A percentile compares a stretch with the other conserved stretches of the same genome.
Conservation (phyloP, 2,329 filamentous ascomycete species). For the Lizonia empirigonia region DNA sequence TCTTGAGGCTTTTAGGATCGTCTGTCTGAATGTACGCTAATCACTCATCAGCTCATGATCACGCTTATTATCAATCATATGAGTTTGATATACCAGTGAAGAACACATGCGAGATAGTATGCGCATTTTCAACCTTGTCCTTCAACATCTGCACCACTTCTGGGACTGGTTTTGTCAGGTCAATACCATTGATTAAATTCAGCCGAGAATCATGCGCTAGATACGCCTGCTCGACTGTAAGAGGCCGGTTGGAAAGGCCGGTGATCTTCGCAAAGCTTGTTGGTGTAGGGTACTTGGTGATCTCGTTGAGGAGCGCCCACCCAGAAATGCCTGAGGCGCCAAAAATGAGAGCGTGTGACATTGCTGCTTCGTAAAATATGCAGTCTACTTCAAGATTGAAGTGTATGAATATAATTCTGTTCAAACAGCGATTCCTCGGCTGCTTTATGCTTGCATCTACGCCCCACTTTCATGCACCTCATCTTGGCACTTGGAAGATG, state of each 20-base stretch:
- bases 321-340: conserved; percentile 9
- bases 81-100: background rate
- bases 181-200: conserved; percentile 2
- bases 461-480: background rate
- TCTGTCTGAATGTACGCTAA: conserved; percentile 1
- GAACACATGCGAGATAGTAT: conserved; percentile 5
- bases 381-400: too few relatives aligned
- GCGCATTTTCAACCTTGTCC: conserved; percentile 1
- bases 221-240: background rate
- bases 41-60: background rate
- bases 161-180: background rate
- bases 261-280: background rate
- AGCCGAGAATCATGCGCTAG: background rate
- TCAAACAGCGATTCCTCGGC: background rate
- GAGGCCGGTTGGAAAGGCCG: conserved; percentile 4
- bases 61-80: background rate
- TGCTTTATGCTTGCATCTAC: background rate
- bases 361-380: background rate
- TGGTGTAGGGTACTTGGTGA: conserved; percentile 1
- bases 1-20: background rate
- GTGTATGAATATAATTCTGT: background rate
- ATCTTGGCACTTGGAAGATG: background rate
- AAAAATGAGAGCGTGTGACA: conserved; percentile 8
- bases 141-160: conserved; percentile 1
- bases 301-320: conserved; percentile 4